Evolutionary conservation across 176 grass and related monocot genomes (phyloP), one percentile per base, ranked within the genome.

Genomic region (Canna indica): DNA sequence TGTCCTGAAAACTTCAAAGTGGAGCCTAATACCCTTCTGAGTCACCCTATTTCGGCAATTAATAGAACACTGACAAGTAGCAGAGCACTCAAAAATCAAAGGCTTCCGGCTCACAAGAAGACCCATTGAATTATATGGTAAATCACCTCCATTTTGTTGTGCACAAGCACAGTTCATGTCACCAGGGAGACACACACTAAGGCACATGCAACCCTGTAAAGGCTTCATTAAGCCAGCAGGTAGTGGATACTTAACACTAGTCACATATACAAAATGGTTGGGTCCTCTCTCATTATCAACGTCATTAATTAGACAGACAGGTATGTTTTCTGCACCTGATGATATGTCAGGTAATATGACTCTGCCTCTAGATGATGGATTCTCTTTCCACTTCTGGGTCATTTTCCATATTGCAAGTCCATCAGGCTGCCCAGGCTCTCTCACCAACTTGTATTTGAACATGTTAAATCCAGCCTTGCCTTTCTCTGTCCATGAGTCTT

Each of bases 1-100:
- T n/a, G 92, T 96, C 72, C 79, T 96, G 24, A 96, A 96, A 67
- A 96, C 85, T 81, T 96, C 92, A 79, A 96, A 88, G 73, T 91
- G 92, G 58, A 87, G 67, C 52, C 77, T 86, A 70, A 82, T 68
- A 68, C 88, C 88, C 72, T 87, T 96, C 62, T 88, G 88, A 3
- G 83, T 78, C 65, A 96, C 88, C 72, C 81, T 91, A 79, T 96
- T 88, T 44, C 85, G 88, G 50, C 92, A 96, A 77, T 81, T 88
- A 35, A 70, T 67, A 71, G 83, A 84, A 79, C 92, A 96, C 22
- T 68, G 75, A 54, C 92, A 96, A 52, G 83, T 86, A 74, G 73
- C 54, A 48, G 76, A 59, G 52, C 92, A 96, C 67, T 96, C 92
- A 79, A 88, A 91, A 63, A 96, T 67, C 70, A 76, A 76, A 68